These are phyloP conservation scores for Vigna mungo DNA, from an alignment of 306 rosid genomes.

Conservation along the genomic window DNA sequence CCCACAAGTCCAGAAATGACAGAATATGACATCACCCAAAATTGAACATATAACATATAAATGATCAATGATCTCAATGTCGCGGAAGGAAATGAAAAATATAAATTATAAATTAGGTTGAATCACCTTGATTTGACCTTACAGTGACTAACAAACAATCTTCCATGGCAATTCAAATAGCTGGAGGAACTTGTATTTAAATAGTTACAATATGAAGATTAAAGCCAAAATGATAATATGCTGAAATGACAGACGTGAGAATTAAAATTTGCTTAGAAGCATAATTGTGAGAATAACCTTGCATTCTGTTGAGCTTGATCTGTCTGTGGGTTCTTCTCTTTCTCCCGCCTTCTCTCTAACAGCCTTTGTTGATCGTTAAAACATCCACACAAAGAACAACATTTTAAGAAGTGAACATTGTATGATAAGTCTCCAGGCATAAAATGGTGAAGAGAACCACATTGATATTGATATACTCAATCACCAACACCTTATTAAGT, in stretches of 20 bases:
- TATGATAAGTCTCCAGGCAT: conserved; percentile 1
- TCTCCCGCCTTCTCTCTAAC: conserved; percentile 64
- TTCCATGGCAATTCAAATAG: conserved; percentile 30
- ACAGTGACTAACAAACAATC: conserved; percentile 12
- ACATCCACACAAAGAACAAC: conserved; percentile 36
- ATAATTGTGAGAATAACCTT: conserved; percentile 66
- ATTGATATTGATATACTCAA: conserved; percentile 22
- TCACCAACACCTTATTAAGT: not conserved
- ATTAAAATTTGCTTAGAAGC: conserved; percentile 36
- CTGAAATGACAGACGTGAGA: conserved; percentile 6
- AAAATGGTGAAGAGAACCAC: conserved; percentile 26
- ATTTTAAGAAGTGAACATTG: conserved; percentile 39
- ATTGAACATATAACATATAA: conserved; percentile 31
- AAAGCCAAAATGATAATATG: conserved; percentile 13
- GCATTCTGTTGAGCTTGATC: conserved; percentile 75
- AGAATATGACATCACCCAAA: conserved; percentile 32
- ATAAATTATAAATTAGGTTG: conserved; percentile 19
- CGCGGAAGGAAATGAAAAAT: conserved; percentile 7
- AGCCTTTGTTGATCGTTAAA: conserved; percentile 52
- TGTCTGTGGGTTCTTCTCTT: conserved; percentile 64
- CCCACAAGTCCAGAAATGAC: conserved; percentile 26
- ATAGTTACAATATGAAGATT: conserved; percentile 25
- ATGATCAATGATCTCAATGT: conserved; percentile 28
- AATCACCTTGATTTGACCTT: conserved; percentile 20
- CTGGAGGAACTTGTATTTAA: conserved; percentile 3